phyloP scores from a whole-genome alignment of 2,329 filamentous ascomycete genomes.

The Biscogniauxia sp. region DNA sequence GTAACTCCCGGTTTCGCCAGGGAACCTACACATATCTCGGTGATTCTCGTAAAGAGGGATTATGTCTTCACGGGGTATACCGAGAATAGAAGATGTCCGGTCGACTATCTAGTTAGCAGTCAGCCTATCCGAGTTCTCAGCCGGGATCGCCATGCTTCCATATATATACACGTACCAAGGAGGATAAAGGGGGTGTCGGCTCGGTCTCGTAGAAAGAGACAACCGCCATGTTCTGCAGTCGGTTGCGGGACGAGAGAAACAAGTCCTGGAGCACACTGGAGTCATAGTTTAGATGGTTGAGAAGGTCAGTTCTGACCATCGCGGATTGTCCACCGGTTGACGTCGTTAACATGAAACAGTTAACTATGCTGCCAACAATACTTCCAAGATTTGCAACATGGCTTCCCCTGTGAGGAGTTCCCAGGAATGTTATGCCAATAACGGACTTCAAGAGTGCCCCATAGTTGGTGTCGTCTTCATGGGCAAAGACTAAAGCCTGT shows the following conservation, averaged over 20 bases:
- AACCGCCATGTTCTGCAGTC: conserved; percentile 15
- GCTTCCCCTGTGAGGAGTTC: conserved; percentile 33
- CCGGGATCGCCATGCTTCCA: background rate
- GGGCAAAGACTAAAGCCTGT: conserved; percentile 23
- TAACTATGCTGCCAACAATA: conserved; percentile 9
- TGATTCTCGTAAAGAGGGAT: conserved; percentile 26
- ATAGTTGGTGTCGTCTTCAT: conserved; percentile 14
- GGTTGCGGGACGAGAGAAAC: conserved; percentile 12
- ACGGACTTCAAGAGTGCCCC: conserved; percentile 14
- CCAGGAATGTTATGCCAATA: conserved; percentile 29
- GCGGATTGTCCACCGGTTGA: background rate
- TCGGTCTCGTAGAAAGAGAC: conserved; percentile 23
- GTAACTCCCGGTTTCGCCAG: conserved; percentile 20
- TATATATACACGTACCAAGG: conserved; percentile 11
- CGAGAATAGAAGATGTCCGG: conserved; percentile 23
- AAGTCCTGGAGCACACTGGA: conserved; percentile 19
- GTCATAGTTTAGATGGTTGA: conserved; percentile 15
- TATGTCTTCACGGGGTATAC: conserved; percentile 19
- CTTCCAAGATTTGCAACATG: conserved; percentile 20
- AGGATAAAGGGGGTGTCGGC: conserved; percentile 10
- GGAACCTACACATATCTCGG: conserved; percentile 27
- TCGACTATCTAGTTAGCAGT: background rate
- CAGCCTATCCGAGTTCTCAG: background rate
- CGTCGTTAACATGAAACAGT: background rate
- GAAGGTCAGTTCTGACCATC: conserved; percentile 24